Conservation (phyloP, 75 land plant species). For the Pinus taeda region DNA sequence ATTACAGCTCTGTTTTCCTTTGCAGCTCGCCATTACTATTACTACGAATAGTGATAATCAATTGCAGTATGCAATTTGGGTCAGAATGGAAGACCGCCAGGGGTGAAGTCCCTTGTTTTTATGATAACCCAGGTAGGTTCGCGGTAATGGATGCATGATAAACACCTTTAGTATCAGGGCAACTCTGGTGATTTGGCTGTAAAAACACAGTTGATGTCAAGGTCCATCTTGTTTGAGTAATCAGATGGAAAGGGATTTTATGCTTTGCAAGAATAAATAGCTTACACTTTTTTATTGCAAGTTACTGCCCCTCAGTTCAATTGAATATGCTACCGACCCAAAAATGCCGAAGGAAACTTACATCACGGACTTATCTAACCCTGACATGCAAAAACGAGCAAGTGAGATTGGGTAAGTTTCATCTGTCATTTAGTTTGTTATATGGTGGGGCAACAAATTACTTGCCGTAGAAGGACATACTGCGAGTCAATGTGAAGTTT, state of each 20-base stretch:
- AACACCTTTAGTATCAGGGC: background rate
- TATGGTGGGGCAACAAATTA: background rate
- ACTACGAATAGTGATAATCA: background rate
- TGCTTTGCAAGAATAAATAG: background rate
- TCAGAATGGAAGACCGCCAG: background rate
- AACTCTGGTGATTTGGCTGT: too few species aligned
- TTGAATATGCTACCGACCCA: background rate
- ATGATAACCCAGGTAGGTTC: background rate
- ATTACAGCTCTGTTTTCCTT: background rate
- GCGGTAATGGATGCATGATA: background rate
- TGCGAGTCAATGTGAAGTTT: background rate
- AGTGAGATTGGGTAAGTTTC: background rate
- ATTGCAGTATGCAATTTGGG: background rate
- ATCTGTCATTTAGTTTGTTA: background rate
- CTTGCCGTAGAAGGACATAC: background rate
- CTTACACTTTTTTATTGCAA: background rate
- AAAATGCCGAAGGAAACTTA: background rate
- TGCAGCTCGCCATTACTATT: background rate
- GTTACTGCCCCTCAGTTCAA: background rate
- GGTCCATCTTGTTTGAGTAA: slow-evolving; percentile 4
- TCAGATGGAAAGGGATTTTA: background rate
- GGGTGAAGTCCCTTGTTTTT: background rate
- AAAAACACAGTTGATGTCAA: background rate
- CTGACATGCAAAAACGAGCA: background rate
- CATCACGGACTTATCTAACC: background rate